A percentile compares a stretch with the other conserved stretches of the same genome.
Evolutionary conservation across 176 grass and related monocot genomes (phyloP).

Genomic region (Cenchrus fungigraminus): DNA sequence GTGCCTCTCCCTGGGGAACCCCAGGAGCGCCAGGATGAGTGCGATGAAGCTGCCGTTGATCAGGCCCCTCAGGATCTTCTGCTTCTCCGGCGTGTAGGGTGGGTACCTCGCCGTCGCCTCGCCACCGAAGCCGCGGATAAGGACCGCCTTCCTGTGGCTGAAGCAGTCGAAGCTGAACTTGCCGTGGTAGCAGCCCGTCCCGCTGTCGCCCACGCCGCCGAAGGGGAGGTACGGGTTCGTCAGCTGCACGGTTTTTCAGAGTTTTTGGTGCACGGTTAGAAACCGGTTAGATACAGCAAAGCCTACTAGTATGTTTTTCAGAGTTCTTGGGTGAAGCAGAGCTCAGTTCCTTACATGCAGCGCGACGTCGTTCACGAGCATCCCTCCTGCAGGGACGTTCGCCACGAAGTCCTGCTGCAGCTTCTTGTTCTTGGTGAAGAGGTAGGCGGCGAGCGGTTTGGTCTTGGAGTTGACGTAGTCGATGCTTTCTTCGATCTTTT

Average conservation of each 20-base stretch:
- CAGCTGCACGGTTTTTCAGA: constrained; percentile 41
- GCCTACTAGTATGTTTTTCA: not conserved
- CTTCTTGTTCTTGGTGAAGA: constrained; percentile 89
- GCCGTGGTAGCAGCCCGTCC: constrained; percentile 81
- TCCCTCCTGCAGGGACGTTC: constrained; percentile 74
- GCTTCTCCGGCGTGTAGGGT: constrained; percentile 68
- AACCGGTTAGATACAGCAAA: not conserved
- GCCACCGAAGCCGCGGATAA: constrained; percentile 54
- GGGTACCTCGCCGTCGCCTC: constrained; percentile 77
- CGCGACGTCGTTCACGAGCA: constrained; percentile 71
- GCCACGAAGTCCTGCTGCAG: constrained; percentile 65
- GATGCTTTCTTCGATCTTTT: constrained; percentile 80
- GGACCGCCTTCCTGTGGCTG: constrained; percentile 76
- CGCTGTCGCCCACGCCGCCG: constrained; percentile 87
- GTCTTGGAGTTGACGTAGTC: constrained; percentile 60
- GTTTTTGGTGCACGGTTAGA: not conserved
- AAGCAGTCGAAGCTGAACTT: constrained; percentile 92
- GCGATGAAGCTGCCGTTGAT: constrained; percentile 68
- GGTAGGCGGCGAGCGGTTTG: constrained; percentile 90
- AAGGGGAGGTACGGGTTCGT: constrained; percentile 73
- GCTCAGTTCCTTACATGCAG: constrained; percentile 66
- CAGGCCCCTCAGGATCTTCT: constrained; percentile 65
- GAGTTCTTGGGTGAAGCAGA: not conserved
- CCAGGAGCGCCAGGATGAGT: constrained; percentile 62
- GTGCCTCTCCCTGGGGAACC: constrained; percentile 53